A percentile compares a stretch with the other conserved stretches of the same genome.
phyloP scores from a whole-genome alignment of 2,329 filamentous ascomycete species.

The Xylariaceae sp. region DNA sequence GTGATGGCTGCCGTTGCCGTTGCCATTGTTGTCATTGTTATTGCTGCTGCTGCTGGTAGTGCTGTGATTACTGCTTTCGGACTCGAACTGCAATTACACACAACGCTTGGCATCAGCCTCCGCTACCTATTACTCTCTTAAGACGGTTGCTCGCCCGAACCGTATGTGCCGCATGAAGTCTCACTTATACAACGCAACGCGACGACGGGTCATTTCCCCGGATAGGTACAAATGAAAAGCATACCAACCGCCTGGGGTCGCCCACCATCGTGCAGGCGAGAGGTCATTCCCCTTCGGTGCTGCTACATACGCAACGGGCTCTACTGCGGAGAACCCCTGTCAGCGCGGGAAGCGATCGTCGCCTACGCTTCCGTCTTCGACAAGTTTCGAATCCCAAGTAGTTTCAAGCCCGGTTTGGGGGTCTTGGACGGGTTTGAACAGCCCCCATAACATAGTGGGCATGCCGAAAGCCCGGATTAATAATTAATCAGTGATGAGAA shows the following conservation, averaged over 20 bases:
- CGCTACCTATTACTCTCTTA: conserved; percentile 6
- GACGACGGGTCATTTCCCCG: conserved; percentile 16
- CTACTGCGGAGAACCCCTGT: conserved; percentile 27
- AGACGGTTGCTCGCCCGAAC: not conserved
- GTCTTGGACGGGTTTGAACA: not conserved
- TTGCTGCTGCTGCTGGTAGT: too few relatives aligned
- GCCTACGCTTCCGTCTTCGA: conserved; percentile 5
- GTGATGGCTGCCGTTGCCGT: not conserved
- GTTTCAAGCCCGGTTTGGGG: not conserved
- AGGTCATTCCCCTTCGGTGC: not conserved
- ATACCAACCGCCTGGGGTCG: conserved; percentile 8
- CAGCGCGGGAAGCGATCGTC: conserved; percentile 15
- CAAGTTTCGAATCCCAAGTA: not conserved
- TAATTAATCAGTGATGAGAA: not conserved
- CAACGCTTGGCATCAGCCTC: conserved; percentile 20
- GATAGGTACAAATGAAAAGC: conserved; percentile 18
- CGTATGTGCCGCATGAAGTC: not conserved
- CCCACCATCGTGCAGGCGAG: conserved; percentile 11
- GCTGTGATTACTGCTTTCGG: not conserved
- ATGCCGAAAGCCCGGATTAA: not conserved
- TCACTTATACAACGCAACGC: conserved; percentile 5
- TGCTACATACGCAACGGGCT: not conserved
- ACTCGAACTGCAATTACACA: conserved; percentile 12
- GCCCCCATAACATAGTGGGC: not conserved
- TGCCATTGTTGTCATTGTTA: too few relatives aligned